Percentiles rank a stretch among this genome's conserved stretches.
Evolutionary conservation across 768 basidiomycete genomes (phyloP).

Genomic region (Dioszegia aurantiaca): DNA sequence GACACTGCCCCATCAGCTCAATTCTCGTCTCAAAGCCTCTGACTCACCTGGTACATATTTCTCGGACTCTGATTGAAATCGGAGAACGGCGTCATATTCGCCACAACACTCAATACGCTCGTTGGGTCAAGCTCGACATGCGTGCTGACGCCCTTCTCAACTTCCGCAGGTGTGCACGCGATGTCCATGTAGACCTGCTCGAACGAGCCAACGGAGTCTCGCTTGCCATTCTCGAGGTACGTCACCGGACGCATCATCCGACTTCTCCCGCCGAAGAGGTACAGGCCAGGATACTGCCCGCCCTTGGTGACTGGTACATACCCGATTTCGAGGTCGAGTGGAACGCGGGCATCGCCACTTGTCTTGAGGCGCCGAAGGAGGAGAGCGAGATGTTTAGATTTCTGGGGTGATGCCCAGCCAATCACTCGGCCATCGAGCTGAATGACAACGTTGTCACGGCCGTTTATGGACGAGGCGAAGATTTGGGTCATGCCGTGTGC

Average conservation of each 20-base stretch:
- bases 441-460: conserved; percentile 74
- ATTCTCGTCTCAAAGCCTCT: neutral
- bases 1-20: conserved; percentile 61
- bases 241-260: conserved; percentile 99
- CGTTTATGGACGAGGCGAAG: conserved; percentile 75
- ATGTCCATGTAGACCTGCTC: conserved; percentile 99
- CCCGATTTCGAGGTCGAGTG: conserved; percentile 92
- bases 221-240: conserved; percentile 75
- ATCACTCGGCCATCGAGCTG: conserved; percentile 95
- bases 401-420: conserved; percentile 77
- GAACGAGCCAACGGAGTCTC: conserved; percentile 91
- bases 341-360: conserved; percentile 72
- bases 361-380: conserved; percentile 93
- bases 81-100: conserved; percentile 96
- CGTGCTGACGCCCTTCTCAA: conserved; percentile 68
- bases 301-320: conserved; percentile 82
- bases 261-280: conserved; percentile 77
- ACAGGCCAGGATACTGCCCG: conserved; percentile 95
- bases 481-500: conserved; percentile 92
- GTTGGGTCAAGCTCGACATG: conserved; percentile 94
- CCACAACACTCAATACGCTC: conserved; percentile 91
- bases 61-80: conserved; percentile 91
- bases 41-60: conserved; percentile 53
- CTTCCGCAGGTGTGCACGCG: conserved; percentile 82
- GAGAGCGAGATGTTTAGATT: conserved; percentile 76